A percentile compares a stretch with the other conserved stretches of the same genome.
These are phyloP conservation scores for Backusella parvicylindrica DNA, from an alignment of 192 early-diverging fungal species.

Conservation along the genomic window DNA sequence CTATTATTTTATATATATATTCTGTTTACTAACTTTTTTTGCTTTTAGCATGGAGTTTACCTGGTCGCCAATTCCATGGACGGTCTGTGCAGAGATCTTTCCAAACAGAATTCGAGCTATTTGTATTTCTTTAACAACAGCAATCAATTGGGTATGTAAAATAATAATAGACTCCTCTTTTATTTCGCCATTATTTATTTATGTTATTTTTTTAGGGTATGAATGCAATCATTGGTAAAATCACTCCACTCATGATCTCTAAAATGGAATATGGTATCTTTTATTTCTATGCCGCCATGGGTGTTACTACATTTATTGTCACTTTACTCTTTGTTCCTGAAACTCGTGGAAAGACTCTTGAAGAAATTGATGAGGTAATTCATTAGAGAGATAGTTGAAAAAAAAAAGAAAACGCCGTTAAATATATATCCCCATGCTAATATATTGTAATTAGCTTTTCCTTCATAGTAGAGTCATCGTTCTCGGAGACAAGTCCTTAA, in stretches of 20 bases:
- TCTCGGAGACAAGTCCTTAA: neutral
- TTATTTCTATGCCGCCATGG: neutral
- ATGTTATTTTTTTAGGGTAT: neutral
- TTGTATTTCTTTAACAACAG: constrained; percentile 1
- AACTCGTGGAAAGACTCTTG: neutral
- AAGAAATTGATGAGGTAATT: constrained; percentile 9
- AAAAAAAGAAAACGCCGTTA: neutral
- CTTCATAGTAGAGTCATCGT: neutral
- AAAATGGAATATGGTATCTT: neutral
- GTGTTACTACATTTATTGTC: neutral
- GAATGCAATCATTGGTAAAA: constrained; percentile 9
- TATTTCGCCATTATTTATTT: neutral
- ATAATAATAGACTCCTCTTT: neutral
- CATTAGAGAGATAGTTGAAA: no score
- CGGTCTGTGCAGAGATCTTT: neutral
- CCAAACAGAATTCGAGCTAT: neutral
- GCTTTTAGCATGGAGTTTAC: constrained; percentile 2
- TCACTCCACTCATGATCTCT: neutral
- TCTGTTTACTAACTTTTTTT: neutral
- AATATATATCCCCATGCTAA: no score
- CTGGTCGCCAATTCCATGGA: neutral
- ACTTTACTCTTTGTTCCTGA: neutral
- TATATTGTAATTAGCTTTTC: neutral
- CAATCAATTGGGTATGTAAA: neutral
- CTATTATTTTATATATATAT: neutral